Evolutionary conservation across 2,329 filamentous ascomycete genomes (phyloP), one percentile per base, ranked within the genome.

Genomic region (Chaetomiaceae sp.): DNA sequence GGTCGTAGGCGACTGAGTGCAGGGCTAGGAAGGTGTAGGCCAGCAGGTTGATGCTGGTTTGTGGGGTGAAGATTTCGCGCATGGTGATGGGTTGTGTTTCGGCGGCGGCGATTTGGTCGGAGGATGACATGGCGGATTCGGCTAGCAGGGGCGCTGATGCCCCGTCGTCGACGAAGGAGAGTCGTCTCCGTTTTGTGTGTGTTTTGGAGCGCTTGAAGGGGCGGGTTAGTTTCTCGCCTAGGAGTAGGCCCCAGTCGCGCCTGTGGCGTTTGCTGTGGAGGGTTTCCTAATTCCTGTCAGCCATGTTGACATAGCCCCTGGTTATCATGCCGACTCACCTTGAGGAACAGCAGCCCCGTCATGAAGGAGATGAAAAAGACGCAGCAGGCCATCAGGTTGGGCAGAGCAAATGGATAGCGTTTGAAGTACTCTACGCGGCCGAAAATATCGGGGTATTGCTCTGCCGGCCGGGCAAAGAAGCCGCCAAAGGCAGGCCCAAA

Each of bases 401-500:
- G 94, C 44, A 96, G 73, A 3, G 82, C 78, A 67, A 94, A 99
- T 0, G 92, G 92, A 64, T 87, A 96, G 22, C 74, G 77, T 60
- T 84, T 83, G 54, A 96, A 81, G 57, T 95, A 85, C 51, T 73
- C 72, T 38, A 76, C 82, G 34, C 79, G 69, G 6, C 84, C 84
- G 63, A 95, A 95, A 3, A 90, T 53, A 2, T 71, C 70, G 0
- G 91, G 90, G 64, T 87, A 84, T 54, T 91, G 85, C 55, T 85
- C 78, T 1, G 85, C 83, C 0, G 92, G 92, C 54, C 89, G 85
- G 8, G 91, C 89, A 56, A 97, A 82, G 57, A 90, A 85, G 4
- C 92, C 92, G 25, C 92, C 92, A 64, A 97, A 87, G 4, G 84
- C 85, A 1, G 92, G 92, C 0, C 92, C 92, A 61, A 96, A 88